Evolutionary conservation across 176 grass and related monocot species (phyloP).

Genomic region (Musa acuminata): DNA sequence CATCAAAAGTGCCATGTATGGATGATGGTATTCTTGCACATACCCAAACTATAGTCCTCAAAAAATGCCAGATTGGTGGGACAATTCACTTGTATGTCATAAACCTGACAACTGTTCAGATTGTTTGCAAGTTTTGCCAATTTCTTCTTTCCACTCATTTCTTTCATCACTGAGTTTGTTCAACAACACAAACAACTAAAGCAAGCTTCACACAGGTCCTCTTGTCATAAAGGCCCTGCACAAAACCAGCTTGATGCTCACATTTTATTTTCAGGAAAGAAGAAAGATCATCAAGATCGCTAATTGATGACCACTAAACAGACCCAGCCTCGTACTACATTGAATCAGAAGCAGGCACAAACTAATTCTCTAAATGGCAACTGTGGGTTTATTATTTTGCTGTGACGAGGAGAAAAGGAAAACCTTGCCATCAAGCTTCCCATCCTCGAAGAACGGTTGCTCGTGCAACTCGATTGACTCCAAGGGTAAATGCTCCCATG

Average conservation of each 20-base stretch:
- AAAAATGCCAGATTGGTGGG: no score
- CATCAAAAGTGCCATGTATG: no score
- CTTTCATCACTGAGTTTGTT: not conserved
- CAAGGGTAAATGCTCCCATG: conserved; percentile 95
- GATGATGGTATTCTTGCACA: no score
- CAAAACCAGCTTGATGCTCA: not conserved
- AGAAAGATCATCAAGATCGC: not conserved
- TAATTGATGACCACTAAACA: not conserved
- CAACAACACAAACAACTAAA: not conserved
- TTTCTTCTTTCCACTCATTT: not conserved
- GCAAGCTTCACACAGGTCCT: not conserved
- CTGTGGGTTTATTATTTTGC: not conserved
- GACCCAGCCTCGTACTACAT: not conserved
- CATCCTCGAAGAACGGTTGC: conserved; percentile 78
- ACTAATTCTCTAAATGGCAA: not conserved
- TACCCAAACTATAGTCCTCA: no score
- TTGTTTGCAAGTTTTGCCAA: not conserved
- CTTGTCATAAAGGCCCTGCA: not conserved
- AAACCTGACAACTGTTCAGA: not conserved
- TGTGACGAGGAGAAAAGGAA: not conserved
- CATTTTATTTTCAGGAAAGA: not conserved
- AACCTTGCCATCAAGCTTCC: conserved; percentile 42
- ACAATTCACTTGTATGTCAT: no score
- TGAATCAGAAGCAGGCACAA: not conserved
- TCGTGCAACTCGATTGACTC: conserved; percentile 84